Percentiles rank a stretch among this genome's conserved stretches.
Evolutionary conservation across 2,329 filamentous ascomycete species (phyloP).

Genomic region (Aspergillus thermomutatus): DNA sequence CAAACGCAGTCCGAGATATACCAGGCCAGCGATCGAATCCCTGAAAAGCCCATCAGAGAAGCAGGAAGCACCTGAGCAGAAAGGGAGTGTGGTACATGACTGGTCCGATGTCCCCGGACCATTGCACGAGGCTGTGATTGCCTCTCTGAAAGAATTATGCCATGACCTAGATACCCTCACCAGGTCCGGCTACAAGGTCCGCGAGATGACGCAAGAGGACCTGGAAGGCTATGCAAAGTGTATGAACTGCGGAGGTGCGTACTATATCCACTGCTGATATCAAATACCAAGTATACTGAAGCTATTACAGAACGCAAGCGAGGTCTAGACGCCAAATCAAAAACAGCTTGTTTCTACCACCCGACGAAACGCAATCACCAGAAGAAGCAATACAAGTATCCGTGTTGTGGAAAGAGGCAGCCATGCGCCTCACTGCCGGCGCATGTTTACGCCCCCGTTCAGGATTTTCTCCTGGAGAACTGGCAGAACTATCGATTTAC

Average conservation of each 20-base stretch:
- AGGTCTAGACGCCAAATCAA: background rate
- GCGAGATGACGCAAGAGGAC: background rate
- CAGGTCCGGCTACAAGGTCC: background rate
- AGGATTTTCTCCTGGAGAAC: background rate
- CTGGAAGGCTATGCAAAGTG: background rate
- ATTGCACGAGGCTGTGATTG: background rate
- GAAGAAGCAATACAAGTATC: background rate
- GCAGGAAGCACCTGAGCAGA: background rate
- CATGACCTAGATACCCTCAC: background rate
- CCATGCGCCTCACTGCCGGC: background rate
- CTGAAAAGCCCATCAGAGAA: background rate
- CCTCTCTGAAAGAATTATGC: background rate
- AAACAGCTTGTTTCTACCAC: background rate
- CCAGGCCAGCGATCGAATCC: background rate
- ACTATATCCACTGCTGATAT: too few species aligned
- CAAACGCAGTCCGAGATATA: background rate
- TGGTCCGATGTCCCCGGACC: background rate
- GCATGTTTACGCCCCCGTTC: background rate
- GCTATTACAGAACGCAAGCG: background rate
- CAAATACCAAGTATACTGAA: background rate
- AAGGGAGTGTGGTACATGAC: background rate
- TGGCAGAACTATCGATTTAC: background rate
- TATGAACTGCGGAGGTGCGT: background rate
- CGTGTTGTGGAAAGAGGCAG: background rate
- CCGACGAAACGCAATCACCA: background rate